Conservation (phyloP, 2,329 filamentous ascomycete species). For the Pseudogymnoascus sp. region DNA sequence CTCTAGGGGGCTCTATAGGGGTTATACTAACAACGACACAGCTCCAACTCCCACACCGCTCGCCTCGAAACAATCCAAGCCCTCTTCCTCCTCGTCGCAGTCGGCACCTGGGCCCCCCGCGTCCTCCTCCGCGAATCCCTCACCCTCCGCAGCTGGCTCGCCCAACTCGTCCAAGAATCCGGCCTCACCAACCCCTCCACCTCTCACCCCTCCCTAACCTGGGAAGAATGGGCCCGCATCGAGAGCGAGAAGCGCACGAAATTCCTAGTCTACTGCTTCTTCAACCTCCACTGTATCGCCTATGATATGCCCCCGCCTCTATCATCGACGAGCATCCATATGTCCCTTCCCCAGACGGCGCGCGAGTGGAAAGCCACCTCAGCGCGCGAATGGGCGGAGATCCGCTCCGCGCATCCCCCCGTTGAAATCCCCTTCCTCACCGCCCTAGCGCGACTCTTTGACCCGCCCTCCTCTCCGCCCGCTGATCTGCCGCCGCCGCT, state of each 20-base stretch:
- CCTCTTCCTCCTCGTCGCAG: conserved; percentile 50
- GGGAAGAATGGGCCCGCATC: conserved; percentile 52
- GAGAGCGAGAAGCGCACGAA: conserved; percentile 52
- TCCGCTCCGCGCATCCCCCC: conserved; percentile 42
- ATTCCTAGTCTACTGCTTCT: conserved; percentile 53
- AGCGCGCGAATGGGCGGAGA: conserved; percentile 53
- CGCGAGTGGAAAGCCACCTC: conserved; percentile 50
- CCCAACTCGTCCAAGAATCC: conserved; percentile 50
- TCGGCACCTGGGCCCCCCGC: conserved; percentile 54
- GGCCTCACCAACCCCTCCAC: conserved; percentile 41
- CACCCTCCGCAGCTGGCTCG: conserved; percentile 50
- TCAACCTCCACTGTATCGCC: conserved; percentile 53
- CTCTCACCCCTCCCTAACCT: conserved; percentile 41
- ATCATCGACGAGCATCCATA: conserved; percentile 50
- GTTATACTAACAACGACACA: not conserved
- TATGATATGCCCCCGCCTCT: conserved; percentile 52
- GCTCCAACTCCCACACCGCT: not conserved
- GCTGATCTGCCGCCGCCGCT: conserved; percentile 38
- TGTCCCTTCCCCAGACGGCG: conserved; percentile 46
- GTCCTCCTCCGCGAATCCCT: conserved; percentile 52
- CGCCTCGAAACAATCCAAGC: conserved; percentile 57
- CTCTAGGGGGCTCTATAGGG: no score
- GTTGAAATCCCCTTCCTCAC: conserved; percentile 49
- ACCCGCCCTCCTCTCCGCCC: conserved; percentile 25
- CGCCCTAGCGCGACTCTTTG: conserved; percentile 46